Conservation (phyloP, 2,329 filamentous ascomycete genomes). For the Talaromyces sp. region DNA sequence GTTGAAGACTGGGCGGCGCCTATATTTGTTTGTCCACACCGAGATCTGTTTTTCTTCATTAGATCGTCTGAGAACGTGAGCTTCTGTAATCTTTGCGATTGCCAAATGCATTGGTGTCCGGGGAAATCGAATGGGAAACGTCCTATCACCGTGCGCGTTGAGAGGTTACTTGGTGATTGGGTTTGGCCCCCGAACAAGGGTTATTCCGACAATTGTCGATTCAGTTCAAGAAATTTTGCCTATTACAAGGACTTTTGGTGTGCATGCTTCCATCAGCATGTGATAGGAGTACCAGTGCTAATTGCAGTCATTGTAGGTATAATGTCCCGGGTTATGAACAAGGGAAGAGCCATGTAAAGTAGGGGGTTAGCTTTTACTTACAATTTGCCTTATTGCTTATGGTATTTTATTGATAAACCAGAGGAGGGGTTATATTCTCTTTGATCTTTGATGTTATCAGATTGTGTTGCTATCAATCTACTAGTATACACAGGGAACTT, state of each 20-base stretch:
- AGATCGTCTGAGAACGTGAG: neutral
- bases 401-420: neutral
- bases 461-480: neutral
- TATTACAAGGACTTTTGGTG: neutral
- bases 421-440: neutral
- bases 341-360: neutral
- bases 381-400: neutral
- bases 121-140: neutral
- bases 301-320: neutral
- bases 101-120: neutral
- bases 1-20: neutral
- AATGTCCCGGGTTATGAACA: constrained; percentile 1
- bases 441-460: neutral
- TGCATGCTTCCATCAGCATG: neutral
- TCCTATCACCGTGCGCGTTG: neutral
- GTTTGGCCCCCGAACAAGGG: neutral
- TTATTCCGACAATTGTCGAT: neutral
- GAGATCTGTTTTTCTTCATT: neutral
- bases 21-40: constrained; percentile 1
- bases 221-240: neutral
- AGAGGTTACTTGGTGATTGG: neutral
- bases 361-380: neutral
- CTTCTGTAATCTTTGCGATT: neutral
- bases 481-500: no score
- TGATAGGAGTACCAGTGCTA: neutral